Evolutionary conservation across 495 filamentous ascomycete genomes (phyloP).

Genomic region (Thermochaetoides thermophila): DNA sequence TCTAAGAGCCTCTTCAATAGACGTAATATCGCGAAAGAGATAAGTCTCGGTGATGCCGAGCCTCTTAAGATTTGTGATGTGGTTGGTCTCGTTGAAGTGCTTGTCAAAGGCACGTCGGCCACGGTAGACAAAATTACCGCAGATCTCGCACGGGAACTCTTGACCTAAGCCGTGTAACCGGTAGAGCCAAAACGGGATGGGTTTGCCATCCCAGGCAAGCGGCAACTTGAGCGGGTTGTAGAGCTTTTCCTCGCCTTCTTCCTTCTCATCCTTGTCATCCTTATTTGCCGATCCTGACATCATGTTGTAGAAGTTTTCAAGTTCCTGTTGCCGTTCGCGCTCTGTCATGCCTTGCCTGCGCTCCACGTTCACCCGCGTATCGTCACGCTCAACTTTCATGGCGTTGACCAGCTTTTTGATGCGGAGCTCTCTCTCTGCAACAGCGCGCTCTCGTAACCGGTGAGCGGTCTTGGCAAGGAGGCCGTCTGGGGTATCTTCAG

Average conservation of each 20-base stretch:
- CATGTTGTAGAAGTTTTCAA: slow-evolving; percentile 69
- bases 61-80: slow-evolving; percentile 86
- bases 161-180: slow-evolving; percentile 90
- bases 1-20: slow-evolving; percentile 71
- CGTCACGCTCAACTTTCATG: slow-evolving; percentile 65
- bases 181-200: slow-evolving; percentile 98
- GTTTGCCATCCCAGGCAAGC: slow-evolving; percentile 94
- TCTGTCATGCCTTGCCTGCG: slow-evolving; percentile 93
- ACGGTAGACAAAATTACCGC: slow-evolving; percentile 96
- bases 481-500: slow-evolving; percentile 17
- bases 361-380: slow-evolving; percentile 85
- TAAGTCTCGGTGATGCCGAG: slow-evolving; percentile 85
- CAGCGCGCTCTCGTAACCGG: slow-evolving; percentile 72
- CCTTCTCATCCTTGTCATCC: slow-evolving; percentile 32
- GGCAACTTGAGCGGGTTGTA: slow-evolving; percentile 96
- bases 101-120: slow-evolving; percentile 92
- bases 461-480: slow-evolving; percentile 23
- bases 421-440: slow-evolving; percentile 79
- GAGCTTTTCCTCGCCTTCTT: slow-evolving; percentile 64
- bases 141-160: slow-evolving; percentile 91
- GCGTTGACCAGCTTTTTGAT: slow-evolving; percentile 59
- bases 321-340: slow-evolving; percentile 77
- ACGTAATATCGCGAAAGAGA: slow-evolving; percentile 85
- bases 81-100: slow-evolving; percentile 86
- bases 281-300: slow-evolving; percentile 16